phyloP scores from a whole-genome alignment of 306 rosid genomes.

The Castanea mollissima region DNA sequence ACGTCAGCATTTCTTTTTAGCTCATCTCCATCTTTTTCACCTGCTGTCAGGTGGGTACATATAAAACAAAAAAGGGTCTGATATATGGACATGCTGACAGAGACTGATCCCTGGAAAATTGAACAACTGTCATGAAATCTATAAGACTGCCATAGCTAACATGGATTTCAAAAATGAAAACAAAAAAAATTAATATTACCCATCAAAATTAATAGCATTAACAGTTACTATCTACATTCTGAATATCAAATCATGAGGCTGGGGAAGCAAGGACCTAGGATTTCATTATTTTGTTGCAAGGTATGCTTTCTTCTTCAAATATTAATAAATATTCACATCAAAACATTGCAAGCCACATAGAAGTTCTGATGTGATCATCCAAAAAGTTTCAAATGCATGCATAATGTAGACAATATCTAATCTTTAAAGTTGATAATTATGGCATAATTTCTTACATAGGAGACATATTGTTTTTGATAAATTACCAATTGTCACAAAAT shows the following conservation, averaged over 20 bases:
- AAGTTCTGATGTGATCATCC: background rate
- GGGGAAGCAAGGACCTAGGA: no score
- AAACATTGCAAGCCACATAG: background rate
- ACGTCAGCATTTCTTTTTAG: slow-evolving; percentile 78
- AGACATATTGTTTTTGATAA: background rate
- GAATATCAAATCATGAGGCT: background rate
- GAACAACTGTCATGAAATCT: slow-evolving; percentile 20
- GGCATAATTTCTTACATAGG: background rate
- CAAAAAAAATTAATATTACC: background rate
- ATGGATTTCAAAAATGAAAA: background rate
- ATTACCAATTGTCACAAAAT: no score
- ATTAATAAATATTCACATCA: background rate
- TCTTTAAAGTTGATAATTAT: background rate
- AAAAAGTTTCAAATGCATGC: background rate
- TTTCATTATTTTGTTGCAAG: no score
- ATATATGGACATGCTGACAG: slow-evolving; percentile 89
- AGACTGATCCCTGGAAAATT: slow-evolving; percentile 75
- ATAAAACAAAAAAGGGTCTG: slow-evolving; percentile 89
- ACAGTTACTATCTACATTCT: slow-evolving; percentile 7
- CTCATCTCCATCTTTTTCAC: slow-evolving; percentile 79
- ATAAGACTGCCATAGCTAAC: background rate
- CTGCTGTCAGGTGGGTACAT: slow-evolving; percentile 89
- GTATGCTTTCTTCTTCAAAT: background rate
- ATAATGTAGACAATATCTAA: background rate
- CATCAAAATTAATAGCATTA: slow-evolving; percentile 8